Base-by-base conservation (phyloP, 768 basidiomycete species). In the Psilocybe cyanescens region DNA sequence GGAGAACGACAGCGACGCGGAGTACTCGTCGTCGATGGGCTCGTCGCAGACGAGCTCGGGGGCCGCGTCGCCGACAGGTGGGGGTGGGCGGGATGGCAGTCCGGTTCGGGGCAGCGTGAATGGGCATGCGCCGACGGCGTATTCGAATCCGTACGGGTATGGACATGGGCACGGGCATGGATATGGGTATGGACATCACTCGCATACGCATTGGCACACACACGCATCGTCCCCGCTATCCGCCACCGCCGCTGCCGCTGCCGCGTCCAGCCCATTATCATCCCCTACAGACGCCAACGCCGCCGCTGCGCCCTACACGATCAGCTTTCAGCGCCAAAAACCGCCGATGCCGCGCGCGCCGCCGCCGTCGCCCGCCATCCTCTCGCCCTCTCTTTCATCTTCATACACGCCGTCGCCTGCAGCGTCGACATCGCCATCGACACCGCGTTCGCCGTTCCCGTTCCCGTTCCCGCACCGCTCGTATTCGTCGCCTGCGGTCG, bases 251-350 rank as follows among this genome's bases (percentile, higher is more conserved):
- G 52, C n/a, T n/a, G n/a, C 49, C 30, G 31, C n/a, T 8, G 33
- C 28, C 29, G 51, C 39, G 41, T 29, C 49, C 12, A 17, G n/a
- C 7, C 29, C 44, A 35, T 16, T 39, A 0, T 24, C 50, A 0
- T 24, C 48, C 47, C 29, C 48, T 28, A 3, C 46, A 51, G 1
- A 39, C 41, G 1, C 54, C 49, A 39, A 29, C 33, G 33, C 39
- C 8, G 17, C 56, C 2, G n/a, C 56, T 0, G 17, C 47, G 17
- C 29, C 56, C 14, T 47, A 54, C 16, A 54, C 59, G 9, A 58
- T 68, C 56, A 68, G 60, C 48, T 68, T 68, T 57, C 58, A 60
- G 8, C 60, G 67, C 28, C 55, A 46, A 4, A 37, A 48, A 1
- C 51, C 59, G 48, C 33, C 62, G 57, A 56, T 70, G 11, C 54